Evolutionary conservation across 805 yeast species (phyloP), one percentile per base, ranked within the genome.

Genomic region (Candida ponderosae): DNA sequence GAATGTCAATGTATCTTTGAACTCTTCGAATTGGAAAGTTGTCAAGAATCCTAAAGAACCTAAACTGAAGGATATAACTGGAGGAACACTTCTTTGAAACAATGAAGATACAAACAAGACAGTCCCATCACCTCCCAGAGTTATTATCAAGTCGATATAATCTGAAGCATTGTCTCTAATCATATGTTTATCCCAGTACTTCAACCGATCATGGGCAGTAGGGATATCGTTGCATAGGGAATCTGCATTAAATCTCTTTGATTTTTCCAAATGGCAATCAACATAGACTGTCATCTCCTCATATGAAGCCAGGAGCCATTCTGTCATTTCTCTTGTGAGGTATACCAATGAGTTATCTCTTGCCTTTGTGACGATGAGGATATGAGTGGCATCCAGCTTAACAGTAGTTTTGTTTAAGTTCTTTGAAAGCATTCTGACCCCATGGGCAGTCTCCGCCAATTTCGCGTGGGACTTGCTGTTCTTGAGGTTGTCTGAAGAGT

Each of bases 61-160:
- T 47, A 93, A 65, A 1, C 95, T 75, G 58, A 88, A 90, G 16
- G 94, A 76, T 46, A 93, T 68, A 2, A 90, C 85, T 0, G 98
- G 98, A 1, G 98, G 98, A 2, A 89, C 96, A 34, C 74, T 72
- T 40, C 72, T 65, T 60, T 84, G 94, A 59, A 93, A 93, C 30
- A 88, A 65, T 39, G 93, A 81, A 2, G 95, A 87, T 0, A 90
- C 90, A 51, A 82, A 82, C 9, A 90, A 64, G 34, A 90, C 96
- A 0, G 98, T 93, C 8, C 98, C 97, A 54, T 93, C 98, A 15
- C 98, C 98, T 18, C 98, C 98, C 8, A 93, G 66, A 0, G 97
- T 86, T 32, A 90, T 75, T 3, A 87, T 80, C 41, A 89, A 64
- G 56, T 90, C 97, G 45, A 79, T 74, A 33, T 65, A 50, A 27